Evolutionary conservation across 2,329 filamentous ascomycete genomes (phyloP), one percentile per base, ranked within the genome.

Genomic region (Fusarium sp.): DNA sequence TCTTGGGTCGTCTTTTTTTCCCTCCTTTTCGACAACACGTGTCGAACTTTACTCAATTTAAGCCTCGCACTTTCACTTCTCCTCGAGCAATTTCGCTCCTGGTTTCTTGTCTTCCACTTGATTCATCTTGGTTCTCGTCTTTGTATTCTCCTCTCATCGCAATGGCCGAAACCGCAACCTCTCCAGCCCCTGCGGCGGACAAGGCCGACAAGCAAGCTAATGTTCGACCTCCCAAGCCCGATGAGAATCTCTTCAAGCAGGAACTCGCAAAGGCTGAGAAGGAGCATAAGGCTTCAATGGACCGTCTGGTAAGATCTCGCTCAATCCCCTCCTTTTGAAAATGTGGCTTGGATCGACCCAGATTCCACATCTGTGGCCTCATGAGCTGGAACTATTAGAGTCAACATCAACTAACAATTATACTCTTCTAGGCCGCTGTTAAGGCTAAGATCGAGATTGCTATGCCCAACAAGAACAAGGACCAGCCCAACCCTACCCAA

Each of bases 381-480:
- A 57, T 65, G 30, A 35, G 65, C 44, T 59, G 43, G 33, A 47
- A 30, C 37, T 56, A 52, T 69, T 64, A 53, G 59, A 52, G 21
- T 64, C 25, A 28, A 32, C 56, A 64, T 60, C 52, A 66, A 60
- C 75, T 76, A 64, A 73, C 67, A 33, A 50, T 40, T 42, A 54
- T 32, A 58, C 43, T 49, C 38, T 63, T 71, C n/a, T 80, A 98
- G 96, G 95, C 94, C 81, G 91, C 92, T 75, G 87, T 96, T 85
- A 96, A 95, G 85, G 89, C 92, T 81, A 97, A 98, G 86, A 90
- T 98, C 81, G 95, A 98, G 66, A 86, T 91, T 74, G 94, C 93
- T 69, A 89, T 92, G 80, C 93, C 94, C 53, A 93, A 83, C 85
- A 90, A 89, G 84, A 88, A 87, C 82, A 88, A 93, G 85, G 94